These are phyloP conservation scores for Solanum microdontum DNA, from an alignment of 257 asterid species.

Conservation along the genomic window DNA sequence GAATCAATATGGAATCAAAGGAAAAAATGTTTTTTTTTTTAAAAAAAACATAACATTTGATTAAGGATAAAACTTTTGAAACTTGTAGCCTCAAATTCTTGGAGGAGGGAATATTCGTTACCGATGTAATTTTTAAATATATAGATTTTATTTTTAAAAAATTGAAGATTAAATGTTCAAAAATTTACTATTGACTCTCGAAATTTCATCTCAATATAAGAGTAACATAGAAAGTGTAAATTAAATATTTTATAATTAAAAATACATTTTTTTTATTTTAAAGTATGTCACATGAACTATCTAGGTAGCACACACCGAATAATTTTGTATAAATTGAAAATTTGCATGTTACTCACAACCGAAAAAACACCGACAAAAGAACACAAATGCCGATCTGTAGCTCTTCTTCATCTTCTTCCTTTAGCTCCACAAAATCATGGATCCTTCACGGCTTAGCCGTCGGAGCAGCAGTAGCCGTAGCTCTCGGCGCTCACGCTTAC, in stretches of 20 bases:
- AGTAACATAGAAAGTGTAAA: too few relatives aligned
- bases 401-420: slow-evolving; percentile 20
- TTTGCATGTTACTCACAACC: not conserved
- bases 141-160: too few relatives aligned
- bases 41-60: not conserved
- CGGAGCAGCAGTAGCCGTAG: slow-evolving; percentile 49
- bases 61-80: not conserved
- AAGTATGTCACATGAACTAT: not conserved
- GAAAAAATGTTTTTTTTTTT: too few relatives aligned
- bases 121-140: too few relatives aligned
- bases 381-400: slow-evolving; percentile 33
- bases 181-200: too few relatives aligned
- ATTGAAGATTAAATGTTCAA: not conserved
- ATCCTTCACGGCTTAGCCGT: slow-evolving; percentile 39
- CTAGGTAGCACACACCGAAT: not conserved
- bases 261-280: too few relatives aligned
- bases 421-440: slow-evolving; percentile 39
- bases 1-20: not conserved
- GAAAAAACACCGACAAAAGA: not conserved
- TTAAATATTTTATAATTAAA: too few relatives aligned
- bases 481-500: slow-evolving; percentile 53
- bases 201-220: too few relatives aligned
- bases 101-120: too few relatives aligned
- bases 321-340: not conserved
- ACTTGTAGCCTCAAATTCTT: not conserved